These are phyloP conservation scores for Monosporozyma servazzii DNA, from an alignment of 805 yeast genomes.

Conservation along the genomic window DNA sequence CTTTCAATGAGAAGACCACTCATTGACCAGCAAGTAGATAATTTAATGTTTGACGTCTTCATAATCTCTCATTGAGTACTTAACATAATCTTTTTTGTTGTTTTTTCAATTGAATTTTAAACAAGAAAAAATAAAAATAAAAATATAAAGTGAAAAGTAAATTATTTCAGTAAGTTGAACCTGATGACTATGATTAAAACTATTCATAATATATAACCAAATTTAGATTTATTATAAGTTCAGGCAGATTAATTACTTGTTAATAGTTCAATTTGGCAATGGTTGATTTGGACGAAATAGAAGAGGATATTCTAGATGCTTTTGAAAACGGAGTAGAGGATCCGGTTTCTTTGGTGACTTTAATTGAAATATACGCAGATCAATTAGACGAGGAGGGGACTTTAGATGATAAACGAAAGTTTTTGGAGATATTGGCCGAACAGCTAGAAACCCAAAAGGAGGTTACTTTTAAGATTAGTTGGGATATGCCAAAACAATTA, in stretches of 20 bases:
- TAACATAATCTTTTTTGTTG: background rate
- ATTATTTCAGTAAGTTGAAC: background rate
- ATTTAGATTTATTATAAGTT: background rate
- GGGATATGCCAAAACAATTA: conserved; percentile 80
- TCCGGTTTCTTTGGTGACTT: conserved; percentile 22
- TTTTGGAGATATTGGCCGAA: conserved; percentile 39
- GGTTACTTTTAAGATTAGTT: conserved; percentile 62
- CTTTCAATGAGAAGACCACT: conserved; percentile 23
- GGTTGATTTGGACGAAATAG: conserved; percentile 11
- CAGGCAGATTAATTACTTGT: background rate
- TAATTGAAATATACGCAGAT: conserved; percentile 22
- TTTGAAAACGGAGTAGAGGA: conserved; percentile 22
- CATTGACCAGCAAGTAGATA: conserved; percentile 9
- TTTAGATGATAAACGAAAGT: conserved; percentile 37
- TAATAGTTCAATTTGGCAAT: background rate
- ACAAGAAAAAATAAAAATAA: background rate
- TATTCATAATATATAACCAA: background rate
- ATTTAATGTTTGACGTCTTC: background rate
- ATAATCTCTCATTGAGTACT: background rate
- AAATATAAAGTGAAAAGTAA: background rate
- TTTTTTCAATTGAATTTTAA: background rate
- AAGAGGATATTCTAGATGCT: conserved; percentile 14
- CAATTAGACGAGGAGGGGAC: conserved; percentile 15
- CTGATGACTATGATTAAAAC: background rate
- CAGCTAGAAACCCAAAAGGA: conserved; percentile 39